Conservation (phyloP, 106 monocot genomes). For the Phalaenopsis aphrodite region DNA sequence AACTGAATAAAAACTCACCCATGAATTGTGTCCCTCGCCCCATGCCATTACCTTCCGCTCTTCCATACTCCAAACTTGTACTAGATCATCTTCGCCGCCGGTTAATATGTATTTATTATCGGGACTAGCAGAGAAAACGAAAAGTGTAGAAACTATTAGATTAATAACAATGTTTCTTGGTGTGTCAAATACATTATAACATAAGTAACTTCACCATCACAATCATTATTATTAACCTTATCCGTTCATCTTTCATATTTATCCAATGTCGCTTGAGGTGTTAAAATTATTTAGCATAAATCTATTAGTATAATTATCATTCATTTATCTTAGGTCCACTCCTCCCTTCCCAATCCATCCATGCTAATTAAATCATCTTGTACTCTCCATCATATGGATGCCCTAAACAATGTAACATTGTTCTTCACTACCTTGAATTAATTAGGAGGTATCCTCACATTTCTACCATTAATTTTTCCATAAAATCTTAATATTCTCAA, state of each 20-base stretch:
- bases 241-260: background rate
- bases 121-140: constrained; percentile 29
- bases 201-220: background rate
- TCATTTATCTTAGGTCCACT: background rate
- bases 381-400: background rate
- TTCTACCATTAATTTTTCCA: background rate
- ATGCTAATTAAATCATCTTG: background rate
- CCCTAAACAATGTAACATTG: background rate
- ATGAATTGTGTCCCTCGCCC: constrained; percentile 88
- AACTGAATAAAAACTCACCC: constrained; percentile 1
- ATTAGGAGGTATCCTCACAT: background rate
- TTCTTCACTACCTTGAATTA: background rate
- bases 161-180: background rate
- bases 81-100: constrained; percentile 93
- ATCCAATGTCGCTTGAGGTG: background rate
- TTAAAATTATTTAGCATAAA: background rate
- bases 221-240: background rate
- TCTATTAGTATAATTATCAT: background rate
- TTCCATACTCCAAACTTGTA: constrained; percentile 92
- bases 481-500: background rate
- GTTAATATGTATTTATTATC: constrained; percentile 86
- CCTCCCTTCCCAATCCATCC: background rate
- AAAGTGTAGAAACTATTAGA: background rate
- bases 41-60: constrained; percentile 87
- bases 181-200: background rate